Conservation (phyloP, 441 rosid species). For the Daphne laureola region DNA sequence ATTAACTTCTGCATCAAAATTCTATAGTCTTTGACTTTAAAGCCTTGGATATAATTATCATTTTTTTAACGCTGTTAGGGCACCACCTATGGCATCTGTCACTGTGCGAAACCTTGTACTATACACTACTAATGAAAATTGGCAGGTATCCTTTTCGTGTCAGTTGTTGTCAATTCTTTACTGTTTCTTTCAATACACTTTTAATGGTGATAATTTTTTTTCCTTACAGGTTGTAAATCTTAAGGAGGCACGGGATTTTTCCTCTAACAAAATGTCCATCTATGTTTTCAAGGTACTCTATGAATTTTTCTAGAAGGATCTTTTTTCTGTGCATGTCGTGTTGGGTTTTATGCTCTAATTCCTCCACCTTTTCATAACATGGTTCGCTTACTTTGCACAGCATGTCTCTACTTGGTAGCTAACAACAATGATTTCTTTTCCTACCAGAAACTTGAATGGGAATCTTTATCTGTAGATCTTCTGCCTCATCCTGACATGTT, state of each 20-base stretch:
- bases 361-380: slow-evolving; percentile 2
- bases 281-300: slow-evolving; percentile 82
- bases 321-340: slow-evolving; percentile 1
- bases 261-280: slow-evolving; percentile 62
- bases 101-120: slow-evolving; percentile 79
- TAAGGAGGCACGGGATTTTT: slow-evolving; percentile 94
- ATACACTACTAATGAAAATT: slow-evolving; percentile 82
- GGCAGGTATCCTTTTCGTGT: slow-evolving; percentile 58
- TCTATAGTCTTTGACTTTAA: no score
- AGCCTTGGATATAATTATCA: neutral
- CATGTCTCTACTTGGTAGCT: slow-evolving; percentile 10
- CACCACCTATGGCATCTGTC: slow-evolving; percentile 88
- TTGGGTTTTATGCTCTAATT: slow-evolving; percentile 10
- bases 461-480: slow-evolving; percentile 89
- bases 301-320: neutral
- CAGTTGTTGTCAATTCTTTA: slow-evolving; percentile 9
- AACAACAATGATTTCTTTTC: slow-evolving; percentile 26
- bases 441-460: slow-evolving; percentile 96
- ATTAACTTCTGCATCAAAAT: no score
- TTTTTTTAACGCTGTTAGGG: slow-evolving; percentile 45
- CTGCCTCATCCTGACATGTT: slow-evolving; percentile 99
- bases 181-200: neutral
- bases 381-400: slow-evolving; percentile 9
- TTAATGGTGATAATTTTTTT: slow-evolving; percentile 1
- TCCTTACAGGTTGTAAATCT: slow-evolving; percentile 83